Evolutionary conservation across 164 flowering plant genomes (phyloP).

Genomic region (Santalum album): DNA sequence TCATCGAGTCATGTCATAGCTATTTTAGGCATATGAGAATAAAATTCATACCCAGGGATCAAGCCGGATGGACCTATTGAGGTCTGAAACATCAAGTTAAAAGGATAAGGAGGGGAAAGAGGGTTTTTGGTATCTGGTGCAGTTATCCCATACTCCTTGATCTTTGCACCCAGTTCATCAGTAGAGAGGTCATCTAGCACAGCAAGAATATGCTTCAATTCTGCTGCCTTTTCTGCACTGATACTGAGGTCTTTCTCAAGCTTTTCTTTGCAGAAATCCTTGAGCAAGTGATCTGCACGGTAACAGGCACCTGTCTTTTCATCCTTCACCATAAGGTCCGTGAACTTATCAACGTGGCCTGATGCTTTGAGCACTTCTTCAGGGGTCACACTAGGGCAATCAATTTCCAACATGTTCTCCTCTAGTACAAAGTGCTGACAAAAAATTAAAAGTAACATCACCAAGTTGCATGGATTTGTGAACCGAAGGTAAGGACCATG

Average conservation of each 20-base stretch:
- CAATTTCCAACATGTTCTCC: constrained; percentile 97
- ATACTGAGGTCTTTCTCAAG: constrained; percentile 71
- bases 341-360: constrained; percentile 97
- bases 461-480: not conserved
- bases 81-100: constrained; percentile 94
- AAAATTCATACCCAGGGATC: constrained; percentile 54
- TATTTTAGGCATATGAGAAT: not conserved
- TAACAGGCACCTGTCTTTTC: constrained; percentile 84
- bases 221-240: constrained; percentile 59
- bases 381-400: constrained; percentile 96
- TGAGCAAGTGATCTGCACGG: constrained; percentile 94
- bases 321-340: constrained; percentile 98
- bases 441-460: not conserved
- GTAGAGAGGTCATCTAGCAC: constrained; percentile 75
- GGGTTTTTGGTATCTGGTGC: constrained; percentile 93
- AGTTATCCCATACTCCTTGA: constrained; percentile 82
- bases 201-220: constrained; percentile 71
- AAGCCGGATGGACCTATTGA: constrained; percentile 93
- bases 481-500: no score
- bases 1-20: no score
- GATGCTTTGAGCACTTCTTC: constrained; percentile 94
- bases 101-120: constrained; percentile 93
- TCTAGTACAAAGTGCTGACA: constrained; percentile 87
- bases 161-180: constrained; percentile 80
- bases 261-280: constrained; percentile 88